Evolutionary conservation across 805 yeast genomes (phyloP).

Genomic region (Wickerhamiella musiphila): DNA sequence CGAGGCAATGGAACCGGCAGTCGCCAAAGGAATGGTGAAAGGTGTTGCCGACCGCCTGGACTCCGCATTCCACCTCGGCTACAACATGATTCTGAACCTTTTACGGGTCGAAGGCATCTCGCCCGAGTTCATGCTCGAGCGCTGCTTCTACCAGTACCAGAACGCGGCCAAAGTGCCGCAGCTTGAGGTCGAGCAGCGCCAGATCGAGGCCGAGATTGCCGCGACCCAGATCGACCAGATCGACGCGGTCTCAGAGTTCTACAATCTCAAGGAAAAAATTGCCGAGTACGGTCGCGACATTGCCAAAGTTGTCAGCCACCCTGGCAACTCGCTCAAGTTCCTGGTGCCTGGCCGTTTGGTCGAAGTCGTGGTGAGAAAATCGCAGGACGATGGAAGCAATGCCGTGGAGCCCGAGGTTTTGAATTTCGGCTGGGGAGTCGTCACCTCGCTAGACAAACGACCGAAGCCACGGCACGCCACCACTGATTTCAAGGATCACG

Average conservation of each 20-base stretch:
- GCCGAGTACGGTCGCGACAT: constrained; percentile 56
- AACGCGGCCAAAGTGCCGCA: constrained; percentile 80
- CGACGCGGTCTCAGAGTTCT: constrained; percentile 56
- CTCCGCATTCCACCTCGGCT: constrained; percentile 94
- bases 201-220: constrained; percentile 32
- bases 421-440: constrained; percentile 96
- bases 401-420: constrained; percentile 16
- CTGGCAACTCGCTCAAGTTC: constrained; percentile 68
- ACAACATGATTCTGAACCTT: constrained; percentile 87
- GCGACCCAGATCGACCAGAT: constrained; percentile 54
- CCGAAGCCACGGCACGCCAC: constrained; percentile 30
- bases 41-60: constrained; percentile 97
- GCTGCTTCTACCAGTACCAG: constrained; percentile 90
- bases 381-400: no score
- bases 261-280: constrained; percentile 61
- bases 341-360: constrained; percentile 79
- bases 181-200: constrained; percentile 49
- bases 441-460: constrained; percentile 60
- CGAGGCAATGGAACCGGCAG: constrained; percentile 98
- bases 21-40: constrained; percentile 98
- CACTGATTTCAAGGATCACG: constrained; percentile 60
- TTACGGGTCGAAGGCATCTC: constrained; percentile 97
- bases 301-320: constrained; percentile 74
- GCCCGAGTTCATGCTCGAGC: constrained; percentile 91
- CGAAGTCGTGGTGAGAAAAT: constrained; percentile 45